Evolutionary conservation across 805 yeast genomes (phyloP).

Genomic region (Wickerhamiella vanderwaltii): DNA sequence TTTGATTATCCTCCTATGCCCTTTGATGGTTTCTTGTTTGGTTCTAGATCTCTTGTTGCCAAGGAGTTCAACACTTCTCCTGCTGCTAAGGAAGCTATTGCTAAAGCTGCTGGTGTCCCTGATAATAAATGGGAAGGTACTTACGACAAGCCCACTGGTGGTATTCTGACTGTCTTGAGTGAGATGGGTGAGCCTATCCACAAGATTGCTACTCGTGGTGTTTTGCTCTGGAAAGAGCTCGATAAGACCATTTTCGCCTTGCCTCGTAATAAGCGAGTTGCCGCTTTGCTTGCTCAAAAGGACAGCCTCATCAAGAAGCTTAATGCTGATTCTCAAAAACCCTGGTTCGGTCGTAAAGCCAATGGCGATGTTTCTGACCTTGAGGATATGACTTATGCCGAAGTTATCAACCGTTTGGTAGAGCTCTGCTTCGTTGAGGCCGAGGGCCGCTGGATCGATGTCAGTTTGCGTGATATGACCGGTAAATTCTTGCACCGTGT

Average conservation of each 20-base stretch:
- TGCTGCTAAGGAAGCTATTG: conserved; percentile 88
- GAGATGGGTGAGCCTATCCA: conserved; percentile 99
- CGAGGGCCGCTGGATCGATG: conserved; percentile 78
- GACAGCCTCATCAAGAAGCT: conserved; percentile 73
- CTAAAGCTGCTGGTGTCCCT: conserved; percentile 77
- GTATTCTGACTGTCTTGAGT: conserved; percentile 87
- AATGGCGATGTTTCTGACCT: conserved; percentile 72
- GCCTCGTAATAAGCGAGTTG: conserved; percentile 75
- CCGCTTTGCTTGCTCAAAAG: conserved; percentile 69
- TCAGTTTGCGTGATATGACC: conserved; percentile 69
- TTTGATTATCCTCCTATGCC: conserved; percentile 97
- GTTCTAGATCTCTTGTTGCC: conserved; percentile 95
- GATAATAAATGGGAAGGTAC: conserved; percentile 89
- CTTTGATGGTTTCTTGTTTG: conserved; percentile 90
- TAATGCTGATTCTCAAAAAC: conserved; percentile 93
- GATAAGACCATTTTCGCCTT: conserved; percentile 85
- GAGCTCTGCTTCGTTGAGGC: conserved; percentile 77
- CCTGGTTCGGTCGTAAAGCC: conserved; percentile 84
- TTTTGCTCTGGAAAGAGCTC: conserved; percentile 81
- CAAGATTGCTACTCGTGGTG: conserved; percentile 97
- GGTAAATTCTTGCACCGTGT: conserved; percentile 85
- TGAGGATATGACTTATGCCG: conserved; percentile 90
- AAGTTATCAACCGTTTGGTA: conserved; percentile 75
- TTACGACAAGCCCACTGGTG: conserved; percentile 92
- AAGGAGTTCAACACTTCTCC: conserved; percentile 90